Evolutionary conservation across 2,329 filamentous ascomycete species (phyloP), one percentile per base, ranked within the genome.

Genomic region (Leptographium radiaticola): DNA sequence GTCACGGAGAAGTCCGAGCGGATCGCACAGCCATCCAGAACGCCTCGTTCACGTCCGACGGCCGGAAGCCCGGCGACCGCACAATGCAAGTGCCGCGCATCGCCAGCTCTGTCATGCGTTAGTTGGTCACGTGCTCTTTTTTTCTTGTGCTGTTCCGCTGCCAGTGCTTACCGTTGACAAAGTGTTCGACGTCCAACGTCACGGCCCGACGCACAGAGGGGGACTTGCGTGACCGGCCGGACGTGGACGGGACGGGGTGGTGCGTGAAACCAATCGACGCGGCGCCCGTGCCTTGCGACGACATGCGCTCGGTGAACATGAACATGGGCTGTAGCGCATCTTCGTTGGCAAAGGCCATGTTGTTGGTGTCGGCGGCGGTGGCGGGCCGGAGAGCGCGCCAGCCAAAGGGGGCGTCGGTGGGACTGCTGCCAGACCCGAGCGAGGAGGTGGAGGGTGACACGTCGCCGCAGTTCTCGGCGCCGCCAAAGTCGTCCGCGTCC

Each of bases 401-500:
- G 13, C 18, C 38, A 18, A 30, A 42, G 34, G 31, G 31, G 4
- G 33, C 33, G 20, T 48, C 45, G 8, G n/a, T 31, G 13, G 16
- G 39, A 20, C 49, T 33, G 49, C 36, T 39, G 47, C 34, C n/a
- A 33, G 31, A 18, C 7, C 45, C n/a, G 45, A 31, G 30, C 13
- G 45, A 36, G 6, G n/a, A 20, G 10, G n/a, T 6, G 20, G 15
- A 11, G 12, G n/a, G 6, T 11, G 13, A 15, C 11, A 9, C 9
- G 20, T 45, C 43, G 9, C 43, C 30, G 10, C 12, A 15, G 6
- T 31, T 48, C 16, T 33, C 34, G 20, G 58, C 55, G 8, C 64
- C 62, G 12, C 61, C 60, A 53, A 79, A 72, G 2, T 70, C 67
- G 4, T 62, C 61, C 0, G 71, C 60, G 48, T 77, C 72, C 25